A percentile compares a stretch with the other conserved stretches of the same genome.
These are phyloP conservation scores for Periconia sp. DNA, from an alignment of 2,329 filamentous ascomycete species.

Conservation along the genomic window DNA sequence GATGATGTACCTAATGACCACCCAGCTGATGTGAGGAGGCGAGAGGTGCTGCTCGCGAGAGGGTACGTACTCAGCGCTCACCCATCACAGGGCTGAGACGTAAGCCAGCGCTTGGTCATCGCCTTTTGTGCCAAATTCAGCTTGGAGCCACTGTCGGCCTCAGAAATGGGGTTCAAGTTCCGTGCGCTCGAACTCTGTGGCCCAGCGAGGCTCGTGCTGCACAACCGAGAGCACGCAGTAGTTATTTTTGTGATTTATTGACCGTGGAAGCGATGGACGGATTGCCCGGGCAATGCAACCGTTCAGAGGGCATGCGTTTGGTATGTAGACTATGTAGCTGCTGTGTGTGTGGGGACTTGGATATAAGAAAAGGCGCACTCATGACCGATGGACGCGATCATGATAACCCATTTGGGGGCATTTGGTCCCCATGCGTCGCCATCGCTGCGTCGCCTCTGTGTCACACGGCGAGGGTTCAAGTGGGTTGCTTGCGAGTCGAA, in stretches of 20 bases:
- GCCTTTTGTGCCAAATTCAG: not conserved
- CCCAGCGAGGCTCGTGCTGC: not conserved
- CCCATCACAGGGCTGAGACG: constrained; percentile 34
- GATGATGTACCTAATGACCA: not conserved
- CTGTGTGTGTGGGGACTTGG: not conserved
- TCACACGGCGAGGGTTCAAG: constrained; percentile 12
- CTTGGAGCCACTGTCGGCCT: constrained; percentile 4
- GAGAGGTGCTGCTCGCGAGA: not conserved
- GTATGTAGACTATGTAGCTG: no score
- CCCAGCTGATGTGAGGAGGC: not conserved
- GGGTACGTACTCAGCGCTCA: constrained; percentile 14
- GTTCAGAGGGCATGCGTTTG: no score
- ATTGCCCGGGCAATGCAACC: not conserved
- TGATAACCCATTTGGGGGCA: constrained; percentile 21
- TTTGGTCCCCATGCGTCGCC: constrained; percentile 17
- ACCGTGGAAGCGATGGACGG: not conserved
- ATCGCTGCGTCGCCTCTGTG: constrained; percentile 17
- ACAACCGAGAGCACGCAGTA: not conserved
- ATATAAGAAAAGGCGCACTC: constrained; percentile 12
- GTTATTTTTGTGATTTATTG: not conserved
- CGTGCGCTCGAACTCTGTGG: not conserved
- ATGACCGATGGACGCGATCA: constrained; percentile 37
- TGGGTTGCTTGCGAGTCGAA: not conserved
- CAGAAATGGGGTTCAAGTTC: constrained; percentile 7
- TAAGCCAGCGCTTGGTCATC: constrained; percentile 13